These are phyloP conservation scores for Cucumis hystrix DNA, from an alignment of 306 rosid genomes.

Conservation along the genomic window DNA sequence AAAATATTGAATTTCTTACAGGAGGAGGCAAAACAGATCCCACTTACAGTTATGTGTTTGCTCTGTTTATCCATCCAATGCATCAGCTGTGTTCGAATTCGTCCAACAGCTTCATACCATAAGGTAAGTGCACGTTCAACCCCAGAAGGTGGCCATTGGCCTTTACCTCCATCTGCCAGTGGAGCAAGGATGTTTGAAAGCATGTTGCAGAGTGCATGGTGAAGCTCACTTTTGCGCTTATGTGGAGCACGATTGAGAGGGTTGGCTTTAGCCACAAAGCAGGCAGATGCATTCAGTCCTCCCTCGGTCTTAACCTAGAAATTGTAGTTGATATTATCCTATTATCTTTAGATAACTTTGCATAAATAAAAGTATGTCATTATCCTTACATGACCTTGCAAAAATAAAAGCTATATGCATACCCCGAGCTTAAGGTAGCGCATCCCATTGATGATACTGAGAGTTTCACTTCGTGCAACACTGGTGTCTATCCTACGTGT, in stretches of 20 bases:
- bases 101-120: slow-evolving; percentile 98
- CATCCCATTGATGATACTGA: slow-evolving; percentile 95
- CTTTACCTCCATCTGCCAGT: slow-evolving; percentile 95
- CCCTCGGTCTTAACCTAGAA: slow-evolving; percentile 94
- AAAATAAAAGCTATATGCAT: slow-evolving; percentile 20
- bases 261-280: slow-evolving; percentile 98
- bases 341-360: slow-evolving; percentile 6
- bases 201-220: slow-evolving; percentile 95
- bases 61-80: slow-evolving; percentile 99
- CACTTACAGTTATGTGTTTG: slow-evolving; percentile 87
- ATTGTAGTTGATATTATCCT: slow-evolving; percentile 25
- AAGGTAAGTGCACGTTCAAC: slow-evolving; percentile 89
- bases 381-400: slow-evolving; percentile 8
- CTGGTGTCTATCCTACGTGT: slow-evolving; percentile 82
- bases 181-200: slow-evolving; percentile 94
- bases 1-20: neutral
- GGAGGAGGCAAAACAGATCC: neutral
- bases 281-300: slow-evolving; percentile 96
- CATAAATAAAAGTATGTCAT: slow-evolving; percentile 18
- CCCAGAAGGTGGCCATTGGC: slow-evolving; percentile 98
- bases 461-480: slow-evolving; percentile 90
- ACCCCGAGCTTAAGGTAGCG: slow-evolving; percentile 99
- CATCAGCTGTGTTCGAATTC: slow-evolving; percentile 68
- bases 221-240: slow-evolving; percentile 96
- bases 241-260: slow-evolving; percentile 91